Base-by-base conservation (phyloP, 352 stramenopile species). In the Globisporangium radiosum region DNA sequence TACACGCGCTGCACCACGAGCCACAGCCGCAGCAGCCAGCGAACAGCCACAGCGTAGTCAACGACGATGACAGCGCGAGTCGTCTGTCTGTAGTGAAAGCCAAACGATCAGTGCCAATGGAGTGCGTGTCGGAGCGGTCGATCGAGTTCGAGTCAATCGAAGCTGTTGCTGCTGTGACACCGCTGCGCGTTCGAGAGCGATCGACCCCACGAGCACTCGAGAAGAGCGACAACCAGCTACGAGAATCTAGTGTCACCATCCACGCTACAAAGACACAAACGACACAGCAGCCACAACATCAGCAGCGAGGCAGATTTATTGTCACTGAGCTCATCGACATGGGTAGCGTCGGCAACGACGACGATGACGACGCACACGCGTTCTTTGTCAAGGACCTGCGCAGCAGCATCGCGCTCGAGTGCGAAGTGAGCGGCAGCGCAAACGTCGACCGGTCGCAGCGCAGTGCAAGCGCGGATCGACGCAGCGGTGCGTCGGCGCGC, bases 301-400 rank as follows among this genome's bases (percentile, higher is more conserved):
- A 25, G 25, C 25, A 25, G 25, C 25, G 25, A 25, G 25, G 25
- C 25, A 25, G 25, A 25, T 25, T 25, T 25, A 25, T 25, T 25
- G 25, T 25, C 25, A 25, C 25, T 25, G 25, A 25, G 25, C 25
- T 25, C 25, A 25, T 25, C 25, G 25, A 1, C 25, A 1, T 25
- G 25, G 25, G 25, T 25, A 61, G 76, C 33, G 70, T 79, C 5
- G 47, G 33, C 19, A 25, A 54, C 49, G 19, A 55, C 8, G 43
- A 64, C 10, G 64, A 66, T 3, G 62, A 78, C 38, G 71, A 85
- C 7, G 48, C 64, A 3, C 56, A 72, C 11, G 71, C 60, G 5
- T 85, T 87, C 50, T 72, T 78, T 19, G 56, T 87, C 19, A 52
- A 59, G 10, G 56, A 47, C 55, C 53, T 71, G 52, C 58, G 40